Percentiles rank a stretch among this genome's conserved stretches.
Evolutionary conservation across 257 asterid species (phyloP).

Genomic region (Forsythia suspensa): DNA sequence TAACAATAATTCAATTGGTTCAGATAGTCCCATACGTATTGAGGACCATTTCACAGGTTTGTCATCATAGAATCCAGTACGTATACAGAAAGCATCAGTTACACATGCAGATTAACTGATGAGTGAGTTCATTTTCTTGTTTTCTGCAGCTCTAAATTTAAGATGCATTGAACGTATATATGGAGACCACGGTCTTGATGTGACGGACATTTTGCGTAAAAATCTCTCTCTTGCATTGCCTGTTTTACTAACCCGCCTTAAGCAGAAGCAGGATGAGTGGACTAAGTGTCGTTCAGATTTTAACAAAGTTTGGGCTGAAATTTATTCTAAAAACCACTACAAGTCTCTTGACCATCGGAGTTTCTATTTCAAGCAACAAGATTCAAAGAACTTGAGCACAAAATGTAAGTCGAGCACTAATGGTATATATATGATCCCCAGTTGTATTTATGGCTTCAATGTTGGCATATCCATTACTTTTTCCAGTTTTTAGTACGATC

Average conservation of each 20-base stretch:
- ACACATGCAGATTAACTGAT: too few species aligned
- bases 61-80: conserved; percentile 12
- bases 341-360: conserved; percentile 72
- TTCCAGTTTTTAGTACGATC: conserved; percentile 8
- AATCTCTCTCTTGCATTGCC: conserved; percentile 75
- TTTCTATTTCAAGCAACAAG: conserved; percentile 73
- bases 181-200: conserved; percentile 99
- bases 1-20: conserved; percentile 56
- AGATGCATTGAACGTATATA: conserved; percentile 96
- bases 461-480: conserved; percentile 10
- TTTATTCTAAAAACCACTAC: conserved; percentile 66
- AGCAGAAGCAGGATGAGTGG: conserved; percentile 99
- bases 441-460: conserved; percentile 1
- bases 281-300: conserved; percentile 58
- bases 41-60: conserved; percentile 92
- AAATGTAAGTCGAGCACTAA: conserved; percentile 59
- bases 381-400: conserved; percentile 63
- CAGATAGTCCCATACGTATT: conserved; percentile 57
- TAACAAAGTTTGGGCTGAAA: conserved; percentile 69
- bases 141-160: conserved; percentile 61
- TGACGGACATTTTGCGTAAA: conserved; percentile 86
- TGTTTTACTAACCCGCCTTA: conserved; percentile 77
- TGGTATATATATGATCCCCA: not conserved
- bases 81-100: too few species aligned
- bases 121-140: conserved; percentile 2